These are phyloP conservation scores for Sclerotinia sclerotiorum DNA, from an alignment of 2,329 filamentous ascomycete genomes.

Conservation along the genomic window DNA sequence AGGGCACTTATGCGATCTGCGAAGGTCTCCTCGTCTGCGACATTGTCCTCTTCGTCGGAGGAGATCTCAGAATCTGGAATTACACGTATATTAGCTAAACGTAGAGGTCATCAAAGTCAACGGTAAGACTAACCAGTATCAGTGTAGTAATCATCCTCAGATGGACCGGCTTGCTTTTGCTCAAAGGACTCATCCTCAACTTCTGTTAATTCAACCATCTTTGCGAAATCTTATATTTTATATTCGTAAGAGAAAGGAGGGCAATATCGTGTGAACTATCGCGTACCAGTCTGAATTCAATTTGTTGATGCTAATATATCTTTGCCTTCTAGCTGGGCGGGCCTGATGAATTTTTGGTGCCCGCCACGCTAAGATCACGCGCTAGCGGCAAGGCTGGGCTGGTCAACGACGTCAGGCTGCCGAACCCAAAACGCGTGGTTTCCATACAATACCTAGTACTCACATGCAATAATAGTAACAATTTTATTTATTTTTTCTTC, in stretches of 20 bases:
- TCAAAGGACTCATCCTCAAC: conserved; percentile 96
- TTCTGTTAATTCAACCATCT: conserved; percentile 95
- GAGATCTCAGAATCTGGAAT: conserved; percentile 76
- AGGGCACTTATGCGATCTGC: conserved; percentile 70
- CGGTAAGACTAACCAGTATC: conserved; percentile 70
- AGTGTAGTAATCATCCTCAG: conserved; percentile 78
- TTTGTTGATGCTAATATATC: neutral
- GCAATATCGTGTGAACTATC: neutral
- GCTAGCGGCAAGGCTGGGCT: conserved; percentile 20
- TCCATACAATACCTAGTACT: neutral
- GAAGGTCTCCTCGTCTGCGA: conserved; percentile 56
- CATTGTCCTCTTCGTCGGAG: conserved; percentile 70
- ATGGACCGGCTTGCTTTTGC: conserved; percentile 64
- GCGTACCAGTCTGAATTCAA: neutral
- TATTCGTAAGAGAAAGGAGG: neutral
- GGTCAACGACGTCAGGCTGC: conserved; percentile 21
- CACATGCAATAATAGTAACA: neutral
- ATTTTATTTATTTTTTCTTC: neutral
- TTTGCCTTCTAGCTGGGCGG: conserved; percentile 1
- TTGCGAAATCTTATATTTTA: conserved; percentile 39
- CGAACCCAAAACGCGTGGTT: neutral
- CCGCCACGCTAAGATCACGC: conserved; percentile 19
- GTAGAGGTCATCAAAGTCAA: conserved; percentile 19
- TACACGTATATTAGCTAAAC: conserved; percentile 26
- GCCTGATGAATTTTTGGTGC: conserved; percentile 17